Evolutionary conservation across 1,284 basidiomycete genomes (phyloP).

Genomic region (Rhodotorula mucilaginosa): DNA sequence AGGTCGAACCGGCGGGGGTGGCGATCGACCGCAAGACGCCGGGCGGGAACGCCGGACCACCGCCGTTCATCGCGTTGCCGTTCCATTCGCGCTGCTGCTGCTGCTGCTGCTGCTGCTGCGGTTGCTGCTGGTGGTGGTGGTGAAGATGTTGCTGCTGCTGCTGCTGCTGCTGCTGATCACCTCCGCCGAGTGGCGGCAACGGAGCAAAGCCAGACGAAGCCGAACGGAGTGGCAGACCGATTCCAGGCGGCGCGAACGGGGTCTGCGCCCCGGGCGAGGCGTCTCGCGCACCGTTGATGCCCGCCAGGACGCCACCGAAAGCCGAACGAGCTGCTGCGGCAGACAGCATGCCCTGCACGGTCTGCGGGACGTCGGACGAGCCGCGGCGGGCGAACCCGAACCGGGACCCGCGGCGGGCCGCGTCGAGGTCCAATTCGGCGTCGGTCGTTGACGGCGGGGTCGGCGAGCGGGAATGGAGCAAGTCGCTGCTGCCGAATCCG

Average conservation of each 20-base stretch:
- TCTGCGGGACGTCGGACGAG: conserved; percentile 14
- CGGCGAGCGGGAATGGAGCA: conserved; percentile 18
- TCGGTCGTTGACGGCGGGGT: conserved; percentile 26
- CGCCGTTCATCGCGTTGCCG: not conserved
- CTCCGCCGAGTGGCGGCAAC: not conserved
- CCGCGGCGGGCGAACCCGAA: conserved; percentile 36
- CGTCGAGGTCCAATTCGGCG: conserved; percentile 9
- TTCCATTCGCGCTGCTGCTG: not conserved
- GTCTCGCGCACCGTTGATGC: conserved; percentile 2
- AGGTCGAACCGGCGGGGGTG: conserved; percentile 21
- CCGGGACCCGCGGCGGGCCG: conserved; percentile 28
- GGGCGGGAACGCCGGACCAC: conserved; percentile 29
- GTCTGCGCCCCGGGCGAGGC: conserved; percentile 5
- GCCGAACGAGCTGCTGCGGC: conserved; percentile 11
- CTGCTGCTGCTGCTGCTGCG: not conserved
- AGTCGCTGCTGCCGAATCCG: conserved; percentile 18
- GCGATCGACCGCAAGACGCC: conserved; percentile 31
- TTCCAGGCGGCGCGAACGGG: conserved; percentile 35
- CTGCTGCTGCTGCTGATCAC: not conserved
- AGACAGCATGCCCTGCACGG: conserved; percentile 11
- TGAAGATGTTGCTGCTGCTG: too few relatives aligned
- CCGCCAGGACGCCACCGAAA: conserved; percentile 10
- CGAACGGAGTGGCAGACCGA: conserved; percentile 21
- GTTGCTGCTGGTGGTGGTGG: too few relatives aligned
- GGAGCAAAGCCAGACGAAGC: not conserved